Conservation (phyloP, 2,329 filamentous ascomycete species). For the Botryotinia globosa region DNA sequence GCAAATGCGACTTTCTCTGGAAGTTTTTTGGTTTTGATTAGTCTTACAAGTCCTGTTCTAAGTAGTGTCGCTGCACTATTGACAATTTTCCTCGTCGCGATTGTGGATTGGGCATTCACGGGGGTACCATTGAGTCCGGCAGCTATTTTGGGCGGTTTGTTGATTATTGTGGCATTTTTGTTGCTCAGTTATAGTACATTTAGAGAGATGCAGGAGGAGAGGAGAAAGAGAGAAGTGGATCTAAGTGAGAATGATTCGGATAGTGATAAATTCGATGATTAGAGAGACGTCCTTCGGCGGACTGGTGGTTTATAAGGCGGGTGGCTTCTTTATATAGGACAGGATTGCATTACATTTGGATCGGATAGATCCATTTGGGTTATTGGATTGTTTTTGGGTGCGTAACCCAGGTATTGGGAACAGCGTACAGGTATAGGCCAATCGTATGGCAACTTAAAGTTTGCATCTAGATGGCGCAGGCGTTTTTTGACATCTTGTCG, state of each 20-base stretch:
- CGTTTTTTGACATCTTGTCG: background rate
- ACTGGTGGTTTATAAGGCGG: background rate
- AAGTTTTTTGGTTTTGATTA: constrained; percentile 88
- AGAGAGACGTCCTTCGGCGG: constrained; percentile 2
- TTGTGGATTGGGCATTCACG: constrained; percentile 85
- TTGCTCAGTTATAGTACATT: constrained; percentile 90
- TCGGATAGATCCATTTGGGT: background rate
- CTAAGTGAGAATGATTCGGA: constrained; percentile 43
- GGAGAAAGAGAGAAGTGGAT: constrained; percentile 53
- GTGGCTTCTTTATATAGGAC: background rate
- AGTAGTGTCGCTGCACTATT: constrained; percentile 89
- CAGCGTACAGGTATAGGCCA: background rate
- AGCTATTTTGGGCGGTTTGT: constrained; percentile 74
- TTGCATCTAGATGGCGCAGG: constrained; percentile 12
- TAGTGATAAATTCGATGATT: constrained; percentile 43
- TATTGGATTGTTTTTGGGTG: background rate
- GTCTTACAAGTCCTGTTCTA: constrained; percentile 85
- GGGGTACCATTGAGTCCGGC: constrained; percentile 72
- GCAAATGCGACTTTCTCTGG: constrained; percentile 92
- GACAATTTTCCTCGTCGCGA: constrained; percentile 93
- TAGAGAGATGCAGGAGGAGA: constrained; percentile 85
- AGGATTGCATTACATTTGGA: background rate
- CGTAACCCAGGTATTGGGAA: background rate
- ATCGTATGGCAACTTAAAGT: background rate
- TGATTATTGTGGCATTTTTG: constrained; percentile 88